Evolutionary conservation across 495 filamentous ascomycete genomes (phyloP), one percentile per base, ranked within the genome.

Genomic region (Hypoxylon trugodes): DNA sequence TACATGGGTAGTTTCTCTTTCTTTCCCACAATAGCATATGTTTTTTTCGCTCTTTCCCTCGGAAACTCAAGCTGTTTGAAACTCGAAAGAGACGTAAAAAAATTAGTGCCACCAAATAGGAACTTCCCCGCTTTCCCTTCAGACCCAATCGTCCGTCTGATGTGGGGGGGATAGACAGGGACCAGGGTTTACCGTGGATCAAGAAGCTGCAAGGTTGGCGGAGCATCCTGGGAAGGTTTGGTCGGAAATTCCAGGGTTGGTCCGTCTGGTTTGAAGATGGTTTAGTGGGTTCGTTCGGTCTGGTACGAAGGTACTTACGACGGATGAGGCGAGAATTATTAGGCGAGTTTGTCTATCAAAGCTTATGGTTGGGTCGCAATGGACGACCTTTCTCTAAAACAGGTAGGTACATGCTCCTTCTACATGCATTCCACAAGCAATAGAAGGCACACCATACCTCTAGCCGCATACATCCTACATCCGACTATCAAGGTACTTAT

Each of bases 111-210:
- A 66, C 56, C 57, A 48, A 66, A 57, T 56, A 61, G 63, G 63
- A 66, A 58, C 35, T 66, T 66, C 63, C 63, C 63, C 63, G 63
- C 63, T 66, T 57, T 56, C 48, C n/a, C 22, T 36, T 32, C 42
- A 45, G 46, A 61, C 46, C 63, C 63, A 61, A 66, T 61, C 45
- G 45, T 37, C 37, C 40, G 45, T 66, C 38, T 50, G 30, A 16
- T 66, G 57, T 66, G 63, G 62, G 62, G 62, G 56, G 35, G 46
- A 56, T 32, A 28, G 35, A 38, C 47, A 37, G 52, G 37, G 53
- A 51, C 41, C 38, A n/a, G 53, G 61, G 59, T 65, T 48, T 48
- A 54, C 46, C 33, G 55, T 59, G 40, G 55, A 65, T 65, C 61
- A 42, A 24, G 33, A 22, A 9, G 8, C 3, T 36, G 9, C 32